phyloP scores from a whole-genome alignment of 331 rosid genomes.

The Malus hybrid region DNA sequence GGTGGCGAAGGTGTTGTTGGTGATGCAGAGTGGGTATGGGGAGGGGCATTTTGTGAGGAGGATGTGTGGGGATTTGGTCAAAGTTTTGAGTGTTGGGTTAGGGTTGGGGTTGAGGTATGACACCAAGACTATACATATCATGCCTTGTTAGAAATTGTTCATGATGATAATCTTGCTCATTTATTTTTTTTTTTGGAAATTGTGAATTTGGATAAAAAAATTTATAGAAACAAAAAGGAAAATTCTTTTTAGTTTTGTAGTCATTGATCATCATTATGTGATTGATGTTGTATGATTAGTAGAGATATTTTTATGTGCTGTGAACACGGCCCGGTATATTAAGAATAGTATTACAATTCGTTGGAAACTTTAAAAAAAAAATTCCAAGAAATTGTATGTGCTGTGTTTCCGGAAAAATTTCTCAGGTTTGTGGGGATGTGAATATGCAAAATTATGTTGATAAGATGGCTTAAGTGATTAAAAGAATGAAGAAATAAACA shows the following conservation, averaged over 20 bases:
- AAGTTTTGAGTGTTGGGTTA: slow-evolving; percentile 28
- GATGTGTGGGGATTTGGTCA: slow-evolving; percentile 44
- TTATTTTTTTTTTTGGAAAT: neutral
- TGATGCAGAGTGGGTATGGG: slow-evolving; percentile 44
- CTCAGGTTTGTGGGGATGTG: neutral
- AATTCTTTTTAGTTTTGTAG: neutral
- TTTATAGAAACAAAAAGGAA: neutral
- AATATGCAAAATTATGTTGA: neutral
- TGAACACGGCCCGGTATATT: too few relatives aligned
- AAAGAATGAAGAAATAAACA: neutral
- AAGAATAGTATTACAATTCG: rapidly evolving
- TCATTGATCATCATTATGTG: neutral
- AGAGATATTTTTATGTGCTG: too few relatives aligned
- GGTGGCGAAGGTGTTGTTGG: slow-evolving; percentile 34
- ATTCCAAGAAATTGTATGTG: too few relatives aligned
- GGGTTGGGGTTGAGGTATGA: slow-evolving; percentile 28
- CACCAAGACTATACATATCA: slow-evolving; percentile 42
- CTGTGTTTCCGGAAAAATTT: too few relatives aligned
- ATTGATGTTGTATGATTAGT: neutral
- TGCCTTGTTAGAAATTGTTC: slow-evolving; percentile 22
- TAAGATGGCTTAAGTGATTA: neutral
- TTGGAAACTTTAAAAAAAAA: too few relatives aligned
- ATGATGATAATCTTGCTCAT: neutral
- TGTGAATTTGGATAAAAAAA: neutral
- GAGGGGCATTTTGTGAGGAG: slow-evolving; percentile 39